Evolutionary conservation across 2,329 filamentous ascomycete genomes (phyloP).

Genomic region (Clonostachys rosea): DNA sequence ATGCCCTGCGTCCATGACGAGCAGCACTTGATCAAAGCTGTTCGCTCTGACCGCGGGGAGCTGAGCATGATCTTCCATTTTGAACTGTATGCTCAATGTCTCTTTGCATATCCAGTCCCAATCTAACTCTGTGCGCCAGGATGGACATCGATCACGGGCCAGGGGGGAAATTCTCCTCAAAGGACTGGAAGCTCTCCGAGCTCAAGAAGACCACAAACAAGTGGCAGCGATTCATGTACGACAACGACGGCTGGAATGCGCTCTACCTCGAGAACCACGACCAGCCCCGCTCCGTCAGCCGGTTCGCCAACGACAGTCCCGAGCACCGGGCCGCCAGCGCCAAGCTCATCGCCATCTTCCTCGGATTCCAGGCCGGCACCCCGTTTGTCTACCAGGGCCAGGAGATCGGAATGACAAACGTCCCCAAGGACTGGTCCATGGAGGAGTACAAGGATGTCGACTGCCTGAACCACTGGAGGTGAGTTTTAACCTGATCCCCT

Average conservation of each 20-base stretch:
- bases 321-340: conserved; percentile 42
- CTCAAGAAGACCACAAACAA: conserved; percentile 48
- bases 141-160: conserved; percentile 44
- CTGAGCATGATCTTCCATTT: conserved; percentile 73
- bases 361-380: conserved; percentile 55
- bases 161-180: conserved; percentile 34
- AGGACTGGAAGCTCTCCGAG: conserved; percentile 40
- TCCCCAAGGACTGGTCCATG: conserved; percentile 55
- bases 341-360: conserved; percentile 56
- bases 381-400: conserved; percentile 68
- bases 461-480: conserved; percentile 45
- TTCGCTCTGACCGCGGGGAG: conserved; percentile 52
- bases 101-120: neutral
- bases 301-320: conserved; percentile 46
- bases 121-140: conserved; percentile 13
- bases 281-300: conserved; percentile 54
- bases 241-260: conserved; percentile 59
- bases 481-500: conserved; percentile 5
- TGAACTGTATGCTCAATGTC: conserved; percentile 40
- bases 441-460: conserved; percentile 67
- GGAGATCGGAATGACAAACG: conserved; percentile 63
- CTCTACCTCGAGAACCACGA: conserved; percentile 65
- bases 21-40: conserved; percentile 36
- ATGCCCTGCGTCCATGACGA: conserved; percentile 40
- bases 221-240: conserved; percentile 57